Conservation (phyloP, 257 asterid genomes). For the Nicotiana noctiflora region DNA sequence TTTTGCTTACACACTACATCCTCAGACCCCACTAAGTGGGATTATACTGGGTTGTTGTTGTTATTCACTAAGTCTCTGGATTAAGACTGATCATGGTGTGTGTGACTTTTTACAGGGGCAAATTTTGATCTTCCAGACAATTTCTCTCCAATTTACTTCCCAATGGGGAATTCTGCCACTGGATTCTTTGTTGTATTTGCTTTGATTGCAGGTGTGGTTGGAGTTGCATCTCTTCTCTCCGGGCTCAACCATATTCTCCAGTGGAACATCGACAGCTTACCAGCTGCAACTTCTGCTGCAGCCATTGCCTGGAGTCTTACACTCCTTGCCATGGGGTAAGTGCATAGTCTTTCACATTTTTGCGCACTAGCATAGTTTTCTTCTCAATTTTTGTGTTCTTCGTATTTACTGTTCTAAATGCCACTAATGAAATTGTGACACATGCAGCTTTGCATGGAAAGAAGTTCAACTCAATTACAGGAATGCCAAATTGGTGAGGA, state of each 20-base stretch:
- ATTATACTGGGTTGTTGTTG: too few relatives aligned
- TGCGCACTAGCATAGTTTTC: too few relatives aligned
- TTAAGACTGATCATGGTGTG: neutral
- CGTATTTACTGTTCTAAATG: neutral
- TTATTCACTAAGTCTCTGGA: neutral
- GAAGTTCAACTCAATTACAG: constrained; percentile 55
- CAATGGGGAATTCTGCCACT: constrained; percentile 92
- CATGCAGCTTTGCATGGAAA: constrained; percentile 69
- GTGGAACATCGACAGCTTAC: constrained; percentile 57
- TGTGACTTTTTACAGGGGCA: constrained; percentile 38
- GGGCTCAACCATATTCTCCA: constrained; percentile 57
- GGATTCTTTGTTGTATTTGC: constrained; percentile 78
- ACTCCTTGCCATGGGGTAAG: constrained; percentile 89
- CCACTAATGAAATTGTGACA: neutral
- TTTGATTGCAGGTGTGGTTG: constrained; percentile 76
- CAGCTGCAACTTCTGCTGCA: constrained; percentile 66
- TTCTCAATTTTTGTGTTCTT: neutral
- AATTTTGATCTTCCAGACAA: constrained; percentile 64
- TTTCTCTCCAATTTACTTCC: constrained; percentile 78
- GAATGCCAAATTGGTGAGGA: constrained; percentile 69
- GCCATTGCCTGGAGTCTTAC: constrained; percentile 77
- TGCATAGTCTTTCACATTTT: too few relatives aligned
- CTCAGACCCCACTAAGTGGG: too few relatives aligned
- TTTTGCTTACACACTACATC: too few relatives aligned
- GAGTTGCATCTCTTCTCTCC: constrained; percentile 54